Evolutionary conservation across 805 yeast species (phyloP), one percentile per base, ranked within the genome.

Genomic region (Tetrapisispora namnaoensis): DNA sequence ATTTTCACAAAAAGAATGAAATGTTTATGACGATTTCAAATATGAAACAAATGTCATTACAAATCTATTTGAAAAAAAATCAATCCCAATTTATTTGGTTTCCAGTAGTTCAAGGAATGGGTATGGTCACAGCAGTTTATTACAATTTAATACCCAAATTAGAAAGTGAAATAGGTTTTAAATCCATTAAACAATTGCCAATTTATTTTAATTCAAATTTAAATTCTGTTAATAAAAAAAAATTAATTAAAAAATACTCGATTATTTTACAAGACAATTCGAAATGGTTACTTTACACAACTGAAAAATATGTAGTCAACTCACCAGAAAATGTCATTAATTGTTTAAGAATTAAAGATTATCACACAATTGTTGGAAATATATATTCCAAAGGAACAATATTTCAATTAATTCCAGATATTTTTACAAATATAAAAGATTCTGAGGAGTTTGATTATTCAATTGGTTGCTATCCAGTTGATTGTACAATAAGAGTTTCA

Each of bases 101-200:
- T 37, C 90, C 91, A 4, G 59, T 85, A 48, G 85, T 83, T 6
- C 90, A 84, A 64, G 97, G 97, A 48, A 74, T 75, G 75, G 96
- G 96, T 7, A 80, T 86, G 53, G 78, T 86, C 16, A 83, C 95
- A 32, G 86, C 82, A 27, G 65, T 76, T 24, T 82, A 76, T 53
- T 73, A 75, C 59, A 67, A 70, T 51, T 66, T 81, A 56, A 71
- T 71, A 28, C 84, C 88, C 2, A 62, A 67, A 50, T 54, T 84
- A 24, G 72, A 74, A n/a, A 77, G 86, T 22, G 75, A 73, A 28
- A 83, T 84, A 27, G 95, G 95, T 0, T 70, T 85, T 47, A 77
- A 74, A 51, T 68, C 69, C 18, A 70, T 83, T 48, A 67, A 69
- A 2, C 69, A 65, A 30, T 34, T 48, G 9, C 44, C 45, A 39